These are phyloP conservation scores for Kazachstania sp. DNA, from an alignment of 1,139 yeast genomes.

Conservation along the genomic window DNA sequence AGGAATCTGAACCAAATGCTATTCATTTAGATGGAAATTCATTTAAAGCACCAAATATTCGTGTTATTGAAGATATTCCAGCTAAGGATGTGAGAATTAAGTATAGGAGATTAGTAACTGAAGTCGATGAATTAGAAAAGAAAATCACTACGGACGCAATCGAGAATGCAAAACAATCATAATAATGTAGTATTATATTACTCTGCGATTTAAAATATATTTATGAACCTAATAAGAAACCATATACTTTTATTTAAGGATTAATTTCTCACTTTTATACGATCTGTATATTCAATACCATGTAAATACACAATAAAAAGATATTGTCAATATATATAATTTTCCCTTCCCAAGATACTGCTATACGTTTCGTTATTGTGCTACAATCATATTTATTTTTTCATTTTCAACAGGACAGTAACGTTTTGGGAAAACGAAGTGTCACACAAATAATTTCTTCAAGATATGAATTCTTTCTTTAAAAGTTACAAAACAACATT, in stretches of 20 bases:
- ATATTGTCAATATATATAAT: background rate
- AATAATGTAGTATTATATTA: background rate
- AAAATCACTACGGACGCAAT: slow-evolving; percentile 33
- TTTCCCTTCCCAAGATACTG: background rate
- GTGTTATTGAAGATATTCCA: slow-evolving; percentile 37
- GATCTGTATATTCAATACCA: slow-evolving; percentile 2
- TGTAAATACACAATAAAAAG: slow-evolving; percentile 4
- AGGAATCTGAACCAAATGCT: slow-evolving; percentile 70
- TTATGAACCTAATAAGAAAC: too few relatives aligned
- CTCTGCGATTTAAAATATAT: too few relatives aligned
- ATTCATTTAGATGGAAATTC: slow-evolving; percentile 48
- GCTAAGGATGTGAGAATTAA: slow-evolving; percentile 35
- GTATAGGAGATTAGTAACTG: slow-evolving; percentile 29
- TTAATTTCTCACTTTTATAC: background rate
- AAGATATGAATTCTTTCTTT: too few relatives aligned
- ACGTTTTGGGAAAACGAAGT: too few relatives aligned
- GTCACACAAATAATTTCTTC: too few relatives aligned
- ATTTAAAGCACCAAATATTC: slow-evolving; percentile 44
- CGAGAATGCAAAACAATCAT: slow-evolving; percentile 26
- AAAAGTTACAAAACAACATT: too few relatives aligned
- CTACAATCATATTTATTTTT: background rate
- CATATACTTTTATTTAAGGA: too few relatives aligned
- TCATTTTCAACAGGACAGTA: too few relatives aligned
- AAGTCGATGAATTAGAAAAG: slow-evolving; percentile 33
- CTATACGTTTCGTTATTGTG: background rate